Percentiles rank a stretch among this genome's conserved stretches.
Conservation (phyloP, 352 stramenopile genomes). For the Halophytophthora batemanensis region DNA sequence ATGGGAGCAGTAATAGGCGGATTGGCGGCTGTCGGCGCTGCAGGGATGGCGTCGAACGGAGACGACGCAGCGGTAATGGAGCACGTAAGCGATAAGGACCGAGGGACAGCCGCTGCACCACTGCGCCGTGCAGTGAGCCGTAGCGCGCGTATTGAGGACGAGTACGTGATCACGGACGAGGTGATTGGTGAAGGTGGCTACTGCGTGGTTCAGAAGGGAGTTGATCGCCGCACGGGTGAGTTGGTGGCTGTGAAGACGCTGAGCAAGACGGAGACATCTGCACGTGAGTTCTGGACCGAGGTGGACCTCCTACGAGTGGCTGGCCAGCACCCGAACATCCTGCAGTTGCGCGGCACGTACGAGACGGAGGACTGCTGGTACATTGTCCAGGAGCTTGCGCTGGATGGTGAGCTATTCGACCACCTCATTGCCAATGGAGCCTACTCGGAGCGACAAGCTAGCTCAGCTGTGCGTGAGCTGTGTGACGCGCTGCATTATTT, state of each 20-base stretch:
- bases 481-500: slow-evolving; percentile 82
- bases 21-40: slow-evolving; percentile 9
- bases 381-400: slow-evolving; percentile 81
- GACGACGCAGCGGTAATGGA: slow-evolving; percentile 20
- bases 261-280: slow-evolving; percentile 71
- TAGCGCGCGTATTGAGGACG: slow-evolving; percentile 48
- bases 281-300: slow-evolving; percentile 81
- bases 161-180: slow-evolving; percentile 77
- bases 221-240: slow-evolving; percentile 62
- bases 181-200: slow-evolving; percentile 81
- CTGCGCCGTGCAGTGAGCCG: slow-evolving; percentile 8
- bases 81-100: neutral
- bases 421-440: slow-evolving; percentile 80
- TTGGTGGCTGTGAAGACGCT: slow-evolving; percentile 80
- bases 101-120: neutral
- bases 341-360: slow-evolving; percentile 70
- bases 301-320: slow-evolving; percentile 74
- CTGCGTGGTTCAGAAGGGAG: slow-evolving; percentile 70
- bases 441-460: slow-evolving; percentile 84
- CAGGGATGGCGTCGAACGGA: neutral
- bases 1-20: slow-evolving; percentile 15
- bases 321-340: slow-evolving; percentile 75
- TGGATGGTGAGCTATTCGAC: slow-evolving; percentile 87
- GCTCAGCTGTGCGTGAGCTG: slow-evolving; percentile 59
- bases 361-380: slow-evolving; percentile 75